Evolutionary conservation across 768 basidiomycete genomes (phyloP).

Genomic region (Serendipita indica): DNA sequence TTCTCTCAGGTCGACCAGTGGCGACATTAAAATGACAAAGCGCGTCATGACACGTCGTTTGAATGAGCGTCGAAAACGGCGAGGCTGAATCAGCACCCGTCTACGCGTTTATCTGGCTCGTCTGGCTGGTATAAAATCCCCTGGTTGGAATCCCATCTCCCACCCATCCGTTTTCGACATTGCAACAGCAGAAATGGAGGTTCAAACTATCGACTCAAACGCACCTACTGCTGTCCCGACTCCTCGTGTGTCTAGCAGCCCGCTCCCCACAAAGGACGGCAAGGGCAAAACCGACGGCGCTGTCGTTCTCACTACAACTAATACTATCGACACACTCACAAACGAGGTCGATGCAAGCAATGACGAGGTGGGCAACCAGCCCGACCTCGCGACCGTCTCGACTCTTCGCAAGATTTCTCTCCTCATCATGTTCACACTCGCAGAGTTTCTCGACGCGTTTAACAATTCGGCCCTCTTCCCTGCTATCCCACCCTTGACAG

Average conservation of each 20-base stretch:
- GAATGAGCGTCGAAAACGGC: neutral
- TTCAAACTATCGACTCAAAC: neutral
- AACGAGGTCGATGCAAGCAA: neutral
- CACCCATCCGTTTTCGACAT: neutral
- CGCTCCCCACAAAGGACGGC: neutral
- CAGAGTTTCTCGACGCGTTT: constrained; percentile 32
- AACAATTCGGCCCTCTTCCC: constrained; percentile 29
- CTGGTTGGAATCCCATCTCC: neutral
- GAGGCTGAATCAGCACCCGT: too few relatives aligned
- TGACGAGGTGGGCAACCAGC: neutral
- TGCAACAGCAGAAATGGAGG: neutral
- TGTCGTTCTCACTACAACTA: neutral
- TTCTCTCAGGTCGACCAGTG: too few relatives aligned
- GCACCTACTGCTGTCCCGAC: neutral
- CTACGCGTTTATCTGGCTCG: too few relatives aligned
- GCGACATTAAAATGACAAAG: too few relatives aligned
- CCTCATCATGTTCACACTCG: constrained; percentile 27
- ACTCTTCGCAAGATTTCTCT: constrained; percentile 22
- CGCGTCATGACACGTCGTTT: too few relatives aligned
- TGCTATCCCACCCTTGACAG: constrained; percentile 26
- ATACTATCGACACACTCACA: neutral
- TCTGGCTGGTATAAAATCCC: neutral
- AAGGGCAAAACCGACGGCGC: neutral
- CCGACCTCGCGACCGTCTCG: constrained; percentile 11
- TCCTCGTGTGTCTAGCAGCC: neutral